Evolutionary conservation across 2,329 filamentous ascomycete genomes (phyloP).

Genomic region (Chaetomiaceae sp.): DNA sequence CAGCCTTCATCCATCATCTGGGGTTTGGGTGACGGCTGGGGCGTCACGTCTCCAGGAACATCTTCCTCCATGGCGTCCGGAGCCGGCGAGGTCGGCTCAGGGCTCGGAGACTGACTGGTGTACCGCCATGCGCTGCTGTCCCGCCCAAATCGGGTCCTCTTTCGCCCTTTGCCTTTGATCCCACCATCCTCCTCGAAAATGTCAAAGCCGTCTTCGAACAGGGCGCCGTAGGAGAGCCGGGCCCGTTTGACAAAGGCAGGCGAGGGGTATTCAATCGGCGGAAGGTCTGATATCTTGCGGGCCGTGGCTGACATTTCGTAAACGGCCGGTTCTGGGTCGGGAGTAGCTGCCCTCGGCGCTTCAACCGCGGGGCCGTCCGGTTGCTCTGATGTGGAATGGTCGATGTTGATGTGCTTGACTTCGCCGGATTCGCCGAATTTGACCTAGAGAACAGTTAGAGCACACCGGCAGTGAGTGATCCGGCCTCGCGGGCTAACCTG

Average conservation of each 20-base stretch:
- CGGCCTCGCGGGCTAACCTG: slow-evolving; percentile 34
- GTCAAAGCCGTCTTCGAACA: slow-evolving; percentile 61
- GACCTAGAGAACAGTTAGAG: slow-evolving; percentile 32
- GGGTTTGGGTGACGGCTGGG: slow-evolving; percentile 20
- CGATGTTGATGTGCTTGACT: slow-evolving; percentile 49
- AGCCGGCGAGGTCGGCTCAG: slow-evolving; percentile 44
- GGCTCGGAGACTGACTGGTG: slow-evolving; percentile 65
- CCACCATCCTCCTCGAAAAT: slow-evolving; percentile 67
- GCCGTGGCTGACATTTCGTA: slow-evolving; percentile 9
- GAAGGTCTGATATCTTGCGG: slow-evolving; percentile 33
- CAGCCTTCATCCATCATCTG: slow-evolving; percentile 31
- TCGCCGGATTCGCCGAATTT: slow-evolving; percentile 45
- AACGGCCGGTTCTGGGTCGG: slow-evolving; percentile 16
- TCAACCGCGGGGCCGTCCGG: slow-evolving; percentile 19
- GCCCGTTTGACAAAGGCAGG: slow-evolving; percentile 75
- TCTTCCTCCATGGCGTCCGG: slow-evolving; percentile 25
- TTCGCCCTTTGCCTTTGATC: slow-evolving; percentile 58
- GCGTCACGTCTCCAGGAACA: slow-evolving; percentile 9
- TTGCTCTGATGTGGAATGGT: slow-evolving; percentile 35
- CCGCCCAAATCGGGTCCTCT: slow-evolving; percentile 65
- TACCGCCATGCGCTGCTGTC: slow-evolving; percentile 70
- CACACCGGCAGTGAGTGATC: neutral
- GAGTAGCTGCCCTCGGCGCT: slow-evolving; percentile 14
- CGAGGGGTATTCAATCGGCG: slow-evolving; percentile 60
- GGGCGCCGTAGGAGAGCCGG: slow-evolving; percentile 63